Conservation (phyloP, 192 early-diverging fungal genomes). For the Ambispora gerdemannii region DNA sequence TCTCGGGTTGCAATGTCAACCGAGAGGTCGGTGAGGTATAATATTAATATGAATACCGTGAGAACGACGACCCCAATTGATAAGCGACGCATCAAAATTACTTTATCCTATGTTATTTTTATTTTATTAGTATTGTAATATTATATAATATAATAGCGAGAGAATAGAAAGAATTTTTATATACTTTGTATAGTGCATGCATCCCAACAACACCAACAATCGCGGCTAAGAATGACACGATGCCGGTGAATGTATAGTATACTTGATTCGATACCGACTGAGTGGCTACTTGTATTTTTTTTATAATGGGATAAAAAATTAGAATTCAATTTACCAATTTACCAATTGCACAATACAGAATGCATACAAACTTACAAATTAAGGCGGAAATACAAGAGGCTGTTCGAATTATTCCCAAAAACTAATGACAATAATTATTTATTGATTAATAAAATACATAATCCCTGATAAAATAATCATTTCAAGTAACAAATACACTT, state of each 20-base stretch:
- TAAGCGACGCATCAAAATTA: background rate
- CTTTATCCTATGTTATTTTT: background rate
- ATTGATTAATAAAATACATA: background rate
- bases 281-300: background rate
- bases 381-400: background rate
- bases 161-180: too few species aligned
- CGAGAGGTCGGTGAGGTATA: background rate
- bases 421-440: background rate
- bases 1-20: background rate
- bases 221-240: background rate
- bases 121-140: background rate
- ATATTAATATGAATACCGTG: background rate
- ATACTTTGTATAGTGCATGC: background rate
- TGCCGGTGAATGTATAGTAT: background rate
- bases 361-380: background rate
- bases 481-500: background rate
- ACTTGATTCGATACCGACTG: background rate
- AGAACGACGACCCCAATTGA: background rate
- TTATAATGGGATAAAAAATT: background rate
- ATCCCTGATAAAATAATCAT: background rate
- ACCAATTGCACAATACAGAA: too few species aligned
- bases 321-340: background rate
- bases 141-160: background rate
- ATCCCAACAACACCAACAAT: background rate
- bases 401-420: background rate